These are phyloP conservation scores for Marasmius oreades DNA, from an alignment of 1,284 basidiomycete genomes.

Conservation along the genomic window DNA sequence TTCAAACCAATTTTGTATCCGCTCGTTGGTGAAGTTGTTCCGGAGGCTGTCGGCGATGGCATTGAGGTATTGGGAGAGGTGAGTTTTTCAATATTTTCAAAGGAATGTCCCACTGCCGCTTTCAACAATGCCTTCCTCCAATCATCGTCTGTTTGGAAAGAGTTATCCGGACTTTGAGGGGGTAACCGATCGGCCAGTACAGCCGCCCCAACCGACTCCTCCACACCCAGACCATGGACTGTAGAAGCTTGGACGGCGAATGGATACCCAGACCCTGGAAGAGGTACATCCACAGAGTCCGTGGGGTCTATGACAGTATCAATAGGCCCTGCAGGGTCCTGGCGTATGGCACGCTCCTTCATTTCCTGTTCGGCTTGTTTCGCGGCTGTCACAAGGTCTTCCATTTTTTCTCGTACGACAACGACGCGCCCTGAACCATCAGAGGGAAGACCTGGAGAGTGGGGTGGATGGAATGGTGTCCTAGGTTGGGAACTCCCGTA, in stretches of 20 bases:
- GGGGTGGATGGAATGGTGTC: conserved; percentile 36
- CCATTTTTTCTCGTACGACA: conserved; percentile 76
- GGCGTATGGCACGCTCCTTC: conserved; percentile 44
- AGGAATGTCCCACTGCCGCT: conserved; percentile 70
- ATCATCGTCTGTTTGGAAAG: conserved; percentile 41
- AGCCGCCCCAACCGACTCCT: conserved; percentile 69
- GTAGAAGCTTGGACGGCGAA: conserved; percentile 74
- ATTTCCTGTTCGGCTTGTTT: conserved; percentile 71
- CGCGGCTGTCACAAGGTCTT: conserved; percentile 61
- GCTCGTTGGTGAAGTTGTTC: conserved; percentile 16
- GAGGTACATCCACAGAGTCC: conserved; percentile 72
- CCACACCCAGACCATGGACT: conserved; percentile 61
- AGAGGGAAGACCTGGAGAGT: conserved; percentile 28
- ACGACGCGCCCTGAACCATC: conserved; percentile 57
- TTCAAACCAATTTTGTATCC: conserved; percentile 31
- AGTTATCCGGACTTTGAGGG: conserved; percentile 60
- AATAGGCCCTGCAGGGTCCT: conserved; percentile 30
- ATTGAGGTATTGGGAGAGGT: conserved; percentile 23
- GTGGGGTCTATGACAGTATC: conserved; percentile 75
- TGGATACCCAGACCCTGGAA: conserved; percentile 57
- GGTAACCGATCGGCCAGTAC: conserved; percentile 66
- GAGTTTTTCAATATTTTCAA: conserved; percentile 43
- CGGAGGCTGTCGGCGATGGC: conserved; percentile 26
- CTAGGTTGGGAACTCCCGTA: conserved; percentile 35
- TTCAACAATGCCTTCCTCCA: conserved; percentile 72